Conservation (phyloP, 2,329 filamentous ascomycete genomes). For the Pseudogymnoascus pannorum region DNA sequence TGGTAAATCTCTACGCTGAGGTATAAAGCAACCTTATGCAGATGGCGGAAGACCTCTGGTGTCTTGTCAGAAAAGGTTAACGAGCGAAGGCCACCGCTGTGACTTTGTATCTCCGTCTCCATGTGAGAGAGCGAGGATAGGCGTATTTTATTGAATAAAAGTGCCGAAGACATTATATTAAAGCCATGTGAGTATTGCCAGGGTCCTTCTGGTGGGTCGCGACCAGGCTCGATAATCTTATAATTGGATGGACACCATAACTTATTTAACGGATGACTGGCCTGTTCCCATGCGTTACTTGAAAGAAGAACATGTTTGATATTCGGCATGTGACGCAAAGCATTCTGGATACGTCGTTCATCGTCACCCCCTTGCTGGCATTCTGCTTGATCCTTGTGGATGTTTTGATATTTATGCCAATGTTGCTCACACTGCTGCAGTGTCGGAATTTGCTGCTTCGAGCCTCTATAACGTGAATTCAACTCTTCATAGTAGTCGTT, state of each 20-base stretch:
- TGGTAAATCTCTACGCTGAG: not conserved
- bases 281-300: conserved; percentile 6
- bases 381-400: conserved; percentile 9
- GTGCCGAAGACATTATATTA: not conserved
- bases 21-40: not conserved
- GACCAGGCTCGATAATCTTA: conserved; percentile 6
- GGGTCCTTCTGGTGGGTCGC: not conserved
- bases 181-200: not conserved
- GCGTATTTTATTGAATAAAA: not conserved
- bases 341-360: not conserved
- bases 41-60: not conserved
- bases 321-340: conserved; percentile 10
- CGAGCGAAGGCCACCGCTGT: not conserved
- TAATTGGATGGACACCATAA: conserved; percentile 8
- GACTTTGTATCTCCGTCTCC: not conserved
- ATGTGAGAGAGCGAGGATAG: not conserved
- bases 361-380: conserved; percentile 5
- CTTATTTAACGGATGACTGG: conserved; percentile 3
- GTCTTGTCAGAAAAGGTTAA: not conserved
- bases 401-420: conserved; percentile 4
- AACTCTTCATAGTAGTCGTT: conserved; percentile 5
- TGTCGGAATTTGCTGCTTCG: not conserved
- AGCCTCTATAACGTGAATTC: not conserved
- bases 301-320: not conserved
- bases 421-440: conserved; percentile 4